Percentiles rank a stretch among this genome's conserved stretches.
Evolutionary conservation across 2,329 filamentous ascomycete genomes (phyloP).

Genomic region (Cercospora zeina): DNA sequence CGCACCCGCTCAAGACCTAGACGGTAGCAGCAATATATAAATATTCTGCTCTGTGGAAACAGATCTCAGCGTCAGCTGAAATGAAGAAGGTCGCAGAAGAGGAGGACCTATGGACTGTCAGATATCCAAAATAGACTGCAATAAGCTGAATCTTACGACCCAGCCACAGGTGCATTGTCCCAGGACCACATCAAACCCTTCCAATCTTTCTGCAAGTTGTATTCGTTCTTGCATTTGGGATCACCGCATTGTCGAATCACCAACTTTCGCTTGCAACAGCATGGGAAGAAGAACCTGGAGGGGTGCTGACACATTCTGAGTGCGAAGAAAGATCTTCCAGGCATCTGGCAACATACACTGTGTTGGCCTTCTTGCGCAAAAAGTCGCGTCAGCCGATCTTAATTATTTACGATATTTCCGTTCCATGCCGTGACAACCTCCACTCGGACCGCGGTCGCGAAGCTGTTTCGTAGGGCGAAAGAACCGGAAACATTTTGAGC

Average conservation of each 20-base stretch:
- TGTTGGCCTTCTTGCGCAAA: neutral
- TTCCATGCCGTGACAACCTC: neutral
- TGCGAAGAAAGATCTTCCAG: neutral
- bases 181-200: neutral
- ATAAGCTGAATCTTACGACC: neutral
- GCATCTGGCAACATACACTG: neutral
- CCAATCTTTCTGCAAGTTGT: neutral
- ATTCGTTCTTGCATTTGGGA: neutral
- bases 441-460: neutral
- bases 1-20: too few species aligned
- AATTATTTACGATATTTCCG: neutral
- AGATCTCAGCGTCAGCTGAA: too few species aligned
- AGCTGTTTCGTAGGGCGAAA: neutral
- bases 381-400: neutral
- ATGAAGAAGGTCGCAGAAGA: neutral
- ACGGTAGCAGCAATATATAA: too few species aligned
- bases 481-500: neutral
- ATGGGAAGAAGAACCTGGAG: neutral
- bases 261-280: neutral
- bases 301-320: neutral
- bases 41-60: too few species aligned
- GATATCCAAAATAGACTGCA: conserved; percentile 1
- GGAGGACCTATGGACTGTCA: neutral
- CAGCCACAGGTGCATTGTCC: neutral
- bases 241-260: neutral